phyloP scores from a whole-genome alignment of 495 filamentous ascomycete species.

The Penicillium arizonense region DNA sequence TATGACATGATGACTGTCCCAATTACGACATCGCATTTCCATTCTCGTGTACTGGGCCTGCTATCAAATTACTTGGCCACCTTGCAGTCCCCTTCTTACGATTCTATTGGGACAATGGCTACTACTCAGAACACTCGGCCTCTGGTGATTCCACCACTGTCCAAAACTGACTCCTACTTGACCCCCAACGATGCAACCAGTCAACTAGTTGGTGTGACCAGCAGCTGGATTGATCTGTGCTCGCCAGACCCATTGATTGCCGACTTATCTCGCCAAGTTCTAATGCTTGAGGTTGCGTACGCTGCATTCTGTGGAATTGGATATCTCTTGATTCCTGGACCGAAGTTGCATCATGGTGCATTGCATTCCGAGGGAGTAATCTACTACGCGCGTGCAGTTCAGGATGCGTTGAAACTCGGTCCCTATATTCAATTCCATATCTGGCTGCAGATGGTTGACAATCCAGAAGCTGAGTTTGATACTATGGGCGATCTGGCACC shows the following conservation, averaged over 20 bases:
- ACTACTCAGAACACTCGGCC: constrained; percentile 41
- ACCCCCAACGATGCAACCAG: constrained; percentile 69
- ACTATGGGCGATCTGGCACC: constrained; percentile 57
- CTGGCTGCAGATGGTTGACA: constrained; percentile 73
- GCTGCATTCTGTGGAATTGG: constrained; percentile 89
- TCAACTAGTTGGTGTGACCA: constrained; percentile 69
- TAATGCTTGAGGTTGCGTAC: constrained; percentile 89
- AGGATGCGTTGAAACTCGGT: constrained; percentile 70
- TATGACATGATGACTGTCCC: constrained; percentile 91
- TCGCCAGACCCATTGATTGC: constrained; percentile 79
- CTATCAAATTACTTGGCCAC: constrained; percentile 57
- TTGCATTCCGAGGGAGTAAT: constrained; percentile 48
- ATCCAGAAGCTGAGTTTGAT: constrained; percentile 50
- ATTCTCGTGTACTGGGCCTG: constrained; percentile 66
- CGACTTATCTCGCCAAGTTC: constrained; percentile 79
- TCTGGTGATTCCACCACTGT: constrained; percentile 67
- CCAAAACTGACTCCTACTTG: constrained; percentile 69
- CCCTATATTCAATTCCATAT: constrained; percentile 78
- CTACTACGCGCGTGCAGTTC: constrained; percentile 83
- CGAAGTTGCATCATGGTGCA: constrained; percentile 51
- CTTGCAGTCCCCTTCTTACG: constrained; percentile 26
- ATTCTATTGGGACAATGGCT: constrained; percentile 32
- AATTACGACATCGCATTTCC: constrained; percentile 83
- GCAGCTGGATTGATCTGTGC: constrained; percentile 87
- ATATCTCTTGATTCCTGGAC: constrained; percentile 79